These are phyloP conservation scores for Nyctanthes arbortristis DNA, from an alignment of 257 asterid genomes.

Conservation along the genomic window DNA sequence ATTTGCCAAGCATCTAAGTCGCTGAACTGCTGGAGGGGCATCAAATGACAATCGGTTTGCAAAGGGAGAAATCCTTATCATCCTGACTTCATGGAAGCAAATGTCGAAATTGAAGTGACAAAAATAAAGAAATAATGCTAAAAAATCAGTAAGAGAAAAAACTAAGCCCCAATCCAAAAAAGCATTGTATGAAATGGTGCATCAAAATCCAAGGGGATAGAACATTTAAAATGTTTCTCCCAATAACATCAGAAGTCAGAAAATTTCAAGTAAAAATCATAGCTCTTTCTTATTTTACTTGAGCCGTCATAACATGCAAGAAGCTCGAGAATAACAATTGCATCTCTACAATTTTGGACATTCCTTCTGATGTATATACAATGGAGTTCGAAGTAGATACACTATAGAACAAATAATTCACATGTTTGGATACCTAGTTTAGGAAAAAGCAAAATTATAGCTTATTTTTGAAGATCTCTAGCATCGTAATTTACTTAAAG, in stretches of 20 bases:
- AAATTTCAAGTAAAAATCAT: background rate
- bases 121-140: background rate
- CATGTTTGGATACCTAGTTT: too few relatives aligned
- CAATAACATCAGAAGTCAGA: background rate
- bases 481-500: too few relatives aligned
- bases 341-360: background rate
- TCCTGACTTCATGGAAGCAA: slow-evolving; percentile 45
- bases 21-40: slow-evolving; percentile 85
- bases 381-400: too few relatives aligned
- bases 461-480: too few relatives aligned
- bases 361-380: background rate
- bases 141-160: too few relatives aligned
- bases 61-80: slow-evolving; percentile 88
- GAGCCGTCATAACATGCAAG: background rate
- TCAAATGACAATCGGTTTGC: slow-evolving; percentile 91
- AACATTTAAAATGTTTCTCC: background rate
- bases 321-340: background rate
- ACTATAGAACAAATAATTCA: too few relatives aligned
- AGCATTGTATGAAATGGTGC: background rate
- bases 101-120: slow-evolving; percentile 19
- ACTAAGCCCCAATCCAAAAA: background rate
- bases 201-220: background rate
- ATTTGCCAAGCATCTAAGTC: slow-evolving; percentile 91
- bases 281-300: background rate
- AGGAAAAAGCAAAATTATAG: too few relatives aligned